phyloP scores from a whole-genome alignment of 306 rosid genomes.

The Citrullus amarus region DNA sequence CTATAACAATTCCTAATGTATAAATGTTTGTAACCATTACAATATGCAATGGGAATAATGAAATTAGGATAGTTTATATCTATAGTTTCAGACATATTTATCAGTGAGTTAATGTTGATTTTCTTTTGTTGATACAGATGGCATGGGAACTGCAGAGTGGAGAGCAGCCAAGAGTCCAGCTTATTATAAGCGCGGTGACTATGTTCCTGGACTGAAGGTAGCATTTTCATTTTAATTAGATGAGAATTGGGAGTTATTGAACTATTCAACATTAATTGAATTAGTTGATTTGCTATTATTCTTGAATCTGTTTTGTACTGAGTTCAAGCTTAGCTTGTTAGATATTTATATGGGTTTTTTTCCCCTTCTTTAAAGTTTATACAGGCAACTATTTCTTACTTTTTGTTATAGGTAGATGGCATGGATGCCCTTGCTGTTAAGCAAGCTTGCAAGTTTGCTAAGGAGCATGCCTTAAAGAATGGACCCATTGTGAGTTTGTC shows the following conservation, averaged over 20 bases:
- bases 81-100: not conserved
- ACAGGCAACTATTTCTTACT: not conserved
- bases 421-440: conserved; percentile 97
- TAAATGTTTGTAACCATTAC: not conserved
- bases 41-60: not conserved
- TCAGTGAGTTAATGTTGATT: not conserved
- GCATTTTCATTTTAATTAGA: not conserved
- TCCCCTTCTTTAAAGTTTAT: not conserved
- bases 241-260: not conserved
- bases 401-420: conserved; percentile 68
- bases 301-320: not conserved
- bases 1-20: too few relatives aligned
- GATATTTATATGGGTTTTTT: not conserved
- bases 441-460: conserved; percentile 87
- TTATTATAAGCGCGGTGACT: conserved; percentile 93
- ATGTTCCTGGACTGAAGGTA: conserved; percentile 91
- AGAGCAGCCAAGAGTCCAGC: conserved; percentile 83
- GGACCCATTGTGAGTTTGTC: conserved; percentile 82
- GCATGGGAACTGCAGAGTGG: conserved; percentile 99
- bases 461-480: conserved; percentile 85
- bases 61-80: not conserved
- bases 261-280: not conserved
- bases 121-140: conserved; percentile 32
- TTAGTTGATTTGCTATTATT: not conserved
- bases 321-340: not conserved